phyloP scores from a whole-genome alignment of 805 yeast species.

The Myxozyma vanderwaltii region DNA sequence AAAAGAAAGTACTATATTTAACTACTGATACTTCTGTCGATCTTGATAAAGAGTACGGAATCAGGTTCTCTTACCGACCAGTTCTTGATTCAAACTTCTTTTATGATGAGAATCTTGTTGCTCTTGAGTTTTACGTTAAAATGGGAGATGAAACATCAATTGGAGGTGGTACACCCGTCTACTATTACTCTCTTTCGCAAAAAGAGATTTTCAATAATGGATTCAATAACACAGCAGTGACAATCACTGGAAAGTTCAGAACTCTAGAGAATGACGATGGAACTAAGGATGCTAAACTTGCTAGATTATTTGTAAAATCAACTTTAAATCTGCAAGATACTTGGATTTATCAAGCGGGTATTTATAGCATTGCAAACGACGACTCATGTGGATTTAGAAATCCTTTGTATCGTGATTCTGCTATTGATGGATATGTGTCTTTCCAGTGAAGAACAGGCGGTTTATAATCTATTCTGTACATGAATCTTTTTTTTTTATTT shows the following conservation, averaged over 20 bases:
- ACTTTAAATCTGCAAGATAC: constrained; percentile 3
- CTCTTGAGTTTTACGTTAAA: background rate
- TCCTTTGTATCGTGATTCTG: constrained; percentile 3
- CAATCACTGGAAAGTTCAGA: constrained; percentile 3
- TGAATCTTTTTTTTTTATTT: background rate
- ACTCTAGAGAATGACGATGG: constrained; percentile 7
- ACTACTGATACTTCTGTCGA: background rate
- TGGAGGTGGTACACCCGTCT: constrained; percentile 1
- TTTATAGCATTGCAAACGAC: background rate
- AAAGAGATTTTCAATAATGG: background rate
- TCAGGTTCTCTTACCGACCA: constrained; percentile 1
- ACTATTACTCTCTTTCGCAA: background rate
- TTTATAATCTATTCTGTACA: background rate
- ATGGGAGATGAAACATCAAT: constrained; percentile 5
- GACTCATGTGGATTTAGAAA: constrained; percentile 1
- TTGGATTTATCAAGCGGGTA: background rate
- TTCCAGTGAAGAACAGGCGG: background rate
- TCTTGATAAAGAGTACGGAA: background rate
- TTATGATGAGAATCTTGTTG: background rate
- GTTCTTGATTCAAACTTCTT: background rate
- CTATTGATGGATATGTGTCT: background rate
- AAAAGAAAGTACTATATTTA: background rate
- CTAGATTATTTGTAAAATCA: background rate
- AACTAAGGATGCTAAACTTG: background rate
- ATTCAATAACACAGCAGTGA: constrained; percentile 1